Conservation (phyloP, 169 alveolate genomes). For the Babesia ovis region DNA sequence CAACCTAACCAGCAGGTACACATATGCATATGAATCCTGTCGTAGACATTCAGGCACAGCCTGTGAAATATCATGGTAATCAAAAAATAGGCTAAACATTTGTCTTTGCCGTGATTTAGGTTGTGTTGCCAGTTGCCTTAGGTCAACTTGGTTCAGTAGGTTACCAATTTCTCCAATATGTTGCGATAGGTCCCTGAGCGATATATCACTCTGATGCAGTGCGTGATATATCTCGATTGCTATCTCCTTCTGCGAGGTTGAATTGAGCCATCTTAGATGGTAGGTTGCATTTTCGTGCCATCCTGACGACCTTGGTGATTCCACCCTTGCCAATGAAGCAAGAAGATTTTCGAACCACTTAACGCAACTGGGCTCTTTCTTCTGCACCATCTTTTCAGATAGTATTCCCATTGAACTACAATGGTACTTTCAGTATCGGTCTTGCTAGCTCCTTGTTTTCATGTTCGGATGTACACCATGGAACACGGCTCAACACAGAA, state of each 20-base stretch:
- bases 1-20: slow-evolving; percentile 56
- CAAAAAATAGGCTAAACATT: slow-evolving; percentile 58
- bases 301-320: slow-evolving; percentile 11
- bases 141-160: slow-evolving; percentile 47
- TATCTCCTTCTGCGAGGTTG: slow-evolving; percentile 41
- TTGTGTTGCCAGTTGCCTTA: slow-evolving; percentile 45
- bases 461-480: no score
- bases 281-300: not conserved
- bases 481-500: no score
- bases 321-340: not conserved
- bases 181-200: slow-evolving; percentile 46
- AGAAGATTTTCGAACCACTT: slow-evolving; percentile 27
- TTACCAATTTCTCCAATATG: slow-evolving; percentile 54
- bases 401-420: no score
- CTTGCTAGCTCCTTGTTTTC: no score
- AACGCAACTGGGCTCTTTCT: no score
- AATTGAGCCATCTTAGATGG: not conserved
- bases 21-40: slow-evolving; percentile 63
- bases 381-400: no score
- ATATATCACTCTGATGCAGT: slow-evolving; percentile 40
- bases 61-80: slow-evolving; percentile 33
- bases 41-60: slow-evolving; percentile 41
- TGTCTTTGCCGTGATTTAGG: slow-evolving; percentile 47
- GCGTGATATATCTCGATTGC: slow-evolving; percentile 60
- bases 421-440: no score